Conservation (phyloP, 192 early-diverging fungal species). For the Coemansia sp. region DNA sequence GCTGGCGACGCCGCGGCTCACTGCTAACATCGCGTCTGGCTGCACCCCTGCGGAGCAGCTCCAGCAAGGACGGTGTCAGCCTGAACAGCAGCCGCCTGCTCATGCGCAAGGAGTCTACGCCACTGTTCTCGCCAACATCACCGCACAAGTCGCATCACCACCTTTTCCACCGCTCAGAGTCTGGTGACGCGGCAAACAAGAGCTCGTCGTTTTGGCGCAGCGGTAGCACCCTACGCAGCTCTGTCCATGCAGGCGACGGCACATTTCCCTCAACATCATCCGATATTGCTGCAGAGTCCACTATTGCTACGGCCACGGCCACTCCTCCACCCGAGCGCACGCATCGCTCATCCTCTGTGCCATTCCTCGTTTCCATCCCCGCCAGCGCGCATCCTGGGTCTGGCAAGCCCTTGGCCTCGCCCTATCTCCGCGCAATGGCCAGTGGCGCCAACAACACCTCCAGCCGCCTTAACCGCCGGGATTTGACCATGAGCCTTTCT, state of each 20-base stretch:
- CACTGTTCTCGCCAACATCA: constrained; percentile 18
- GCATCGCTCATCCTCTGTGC: constrained; percentile 52
- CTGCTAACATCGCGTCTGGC: constrained; percentile 39
- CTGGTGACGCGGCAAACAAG: constrained; percentile 12
- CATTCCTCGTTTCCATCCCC: constrained; percentile 35
- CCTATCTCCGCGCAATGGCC: constrained; percentile 43
- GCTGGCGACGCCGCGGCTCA: constrained; percentile 53
- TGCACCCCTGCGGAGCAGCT: constrained; percentile 22
- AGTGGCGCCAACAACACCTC: constrained; percentile 24
- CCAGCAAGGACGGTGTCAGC: constrained; percentile 9
- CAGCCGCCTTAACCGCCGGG: constrained; percentile 14
- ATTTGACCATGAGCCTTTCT: constrained; percentile 14
- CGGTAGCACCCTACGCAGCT: constrained; percentile 18
- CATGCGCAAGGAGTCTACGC: constrained; percentile 40
- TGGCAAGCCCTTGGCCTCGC: constrained; percentile 29
- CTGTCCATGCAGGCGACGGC: constrained; percentile 7
- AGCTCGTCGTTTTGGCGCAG: constrained; percentile 41
- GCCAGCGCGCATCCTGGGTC: constrained; percentile 3
- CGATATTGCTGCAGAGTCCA: neutral
- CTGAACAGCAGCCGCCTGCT: constrained; percentile 20
- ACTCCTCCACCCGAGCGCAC: constrained; percentile 28
- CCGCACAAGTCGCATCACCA: constrained; percentile 9
- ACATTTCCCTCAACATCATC: neutral
- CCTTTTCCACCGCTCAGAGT: constrained; percentile 18
- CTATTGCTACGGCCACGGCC: neutral